These are phyloP conservation scores for Malus orientalis DNA, from an alignment of 306 rosid species.

Conservation along the genomic window DNA sequence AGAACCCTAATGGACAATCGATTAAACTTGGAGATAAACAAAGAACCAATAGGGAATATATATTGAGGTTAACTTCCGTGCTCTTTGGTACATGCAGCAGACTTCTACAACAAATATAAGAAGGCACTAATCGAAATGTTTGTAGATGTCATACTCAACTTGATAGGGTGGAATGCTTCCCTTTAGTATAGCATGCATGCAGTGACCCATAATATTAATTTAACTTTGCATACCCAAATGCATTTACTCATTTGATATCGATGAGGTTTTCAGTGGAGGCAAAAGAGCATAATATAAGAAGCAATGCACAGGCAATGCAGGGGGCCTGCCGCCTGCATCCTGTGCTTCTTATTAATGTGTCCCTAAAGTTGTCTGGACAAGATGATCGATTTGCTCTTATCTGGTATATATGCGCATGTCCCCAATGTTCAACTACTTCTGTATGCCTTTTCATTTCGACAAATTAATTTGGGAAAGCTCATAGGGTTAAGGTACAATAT, in stretches of 20 bases:
- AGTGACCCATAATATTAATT: background rate
- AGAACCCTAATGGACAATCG: background rate
- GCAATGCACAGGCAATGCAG: background rate
- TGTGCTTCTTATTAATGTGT: background rate
- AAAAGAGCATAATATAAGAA: background rate
- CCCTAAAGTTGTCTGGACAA: background rate
- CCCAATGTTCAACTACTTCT: background rate
- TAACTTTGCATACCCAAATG: background rate
- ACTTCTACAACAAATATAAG: background rate
- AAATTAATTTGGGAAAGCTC: background rate
- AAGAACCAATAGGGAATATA: background rate
- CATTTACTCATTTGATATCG: background rate
- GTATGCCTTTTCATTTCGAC: background rate
- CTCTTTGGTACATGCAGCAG: background rate
- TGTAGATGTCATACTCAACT: conserved; percentile 14
- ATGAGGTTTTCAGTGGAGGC: background rate
- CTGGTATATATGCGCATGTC: background rate
- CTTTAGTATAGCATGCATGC: conserved; percentile 39
- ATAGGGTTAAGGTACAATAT: background rate
- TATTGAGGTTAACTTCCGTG: background rate
- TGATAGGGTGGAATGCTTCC: conserved; percentile 53
- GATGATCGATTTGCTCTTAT: background rate
- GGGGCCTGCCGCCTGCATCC: background rate
- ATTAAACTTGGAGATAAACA: background rate
- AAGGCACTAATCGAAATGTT: conserved; percentile 17